Evolutionary conservation across 2,329 filamentous ascomycete genomes (phyloP).

Genomic region (Beauveria varroae): DNA sequence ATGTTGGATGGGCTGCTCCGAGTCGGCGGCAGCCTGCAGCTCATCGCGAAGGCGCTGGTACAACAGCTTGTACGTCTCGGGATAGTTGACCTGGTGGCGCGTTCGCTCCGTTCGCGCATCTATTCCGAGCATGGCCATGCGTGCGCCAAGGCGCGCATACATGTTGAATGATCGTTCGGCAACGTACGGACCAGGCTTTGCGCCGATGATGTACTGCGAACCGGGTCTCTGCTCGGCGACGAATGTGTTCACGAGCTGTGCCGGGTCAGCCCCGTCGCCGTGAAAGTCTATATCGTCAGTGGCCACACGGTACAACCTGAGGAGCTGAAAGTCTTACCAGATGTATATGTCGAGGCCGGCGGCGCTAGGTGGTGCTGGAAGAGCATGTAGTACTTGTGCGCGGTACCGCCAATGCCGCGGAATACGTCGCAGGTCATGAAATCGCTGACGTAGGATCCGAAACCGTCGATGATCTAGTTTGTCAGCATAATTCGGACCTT

Average conservation of each 20-base stretch:
- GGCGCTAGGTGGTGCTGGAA: constrained; percentile 94
- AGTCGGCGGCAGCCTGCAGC: constrained; percentile 57
- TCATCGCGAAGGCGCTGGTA: constrained; percentile 71
- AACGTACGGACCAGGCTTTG: constrained; percentile 80
- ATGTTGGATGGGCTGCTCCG: constrained; percentile 75
- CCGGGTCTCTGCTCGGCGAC: constrained; percentile 54
- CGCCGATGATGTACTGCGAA: constrained; percentile 69
- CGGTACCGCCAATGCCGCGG: constrained; percentile 80
- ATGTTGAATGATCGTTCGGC: constrained; percentile 80
- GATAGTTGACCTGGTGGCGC: constrained; percentile 89
- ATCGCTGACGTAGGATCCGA: constrained; percentile 84
- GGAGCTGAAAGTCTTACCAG: constrained; percentile 37
- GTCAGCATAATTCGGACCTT: not conserved
- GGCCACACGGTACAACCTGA: constrained; percentile 18
- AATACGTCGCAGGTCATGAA: constrained; percentile 95
- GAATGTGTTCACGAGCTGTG: constrained; percentile 67
- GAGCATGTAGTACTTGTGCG: constrained; percentile 96
- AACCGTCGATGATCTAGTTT: constrained; percentile 76
- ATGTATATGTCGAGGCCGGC: constrained; percentile 77
- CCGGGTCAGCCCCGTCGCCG: constrained; percentile 54
- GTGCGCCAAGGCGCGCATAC: constrained; percentile 74
- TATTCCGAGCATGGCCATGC: constrained; percentile 78
- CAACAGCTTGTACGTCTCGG: constrained; percentile 78
- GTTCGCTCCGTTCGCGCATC: constrained; percentile 94
- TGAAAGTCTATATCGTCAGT: constrained; percentile 8